Evolutionary conservation across 1,139 yeast genomes (phyloP).

Genomic region (Zygoascus hellenicus): DNA sequence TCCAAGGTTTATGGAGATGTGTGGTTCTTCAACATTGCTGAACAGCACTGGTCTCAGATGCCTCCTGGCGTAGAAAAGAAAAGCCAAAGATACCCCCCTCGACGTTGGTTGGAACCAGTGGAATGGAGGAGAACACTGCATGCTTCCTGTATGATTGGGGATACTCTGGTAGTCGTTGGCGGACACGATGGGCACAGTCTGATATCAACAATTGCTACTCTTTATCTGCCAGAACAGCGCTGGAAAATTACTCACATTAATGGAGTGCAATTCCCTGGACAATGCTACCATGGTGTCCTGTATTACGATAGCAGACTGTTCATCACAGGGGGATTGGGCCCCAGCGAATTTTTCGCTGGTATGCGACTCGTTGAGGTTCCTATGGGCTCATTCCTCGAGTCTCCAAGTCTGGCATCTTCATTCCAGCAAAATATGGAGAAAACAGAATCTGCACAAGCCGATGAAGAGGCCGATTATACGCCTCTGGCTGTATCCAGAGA

Average conservation of each 20-base stretch:
- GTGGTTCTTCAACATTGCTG: slow-evolving; percentile 20
- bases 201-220: slow-evolving; percentile 16
- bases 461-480: too few relatives aligned
- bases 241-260: slow-evolving; percentile 21
- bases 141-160: slow-evolving; percentile 18
- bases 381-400: slow-evolving; percentile 10
- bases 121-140: slow-evolving; percentile 20
- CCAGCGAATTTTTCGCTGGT: slow-evolving; percentile 19
- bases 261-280: slow-evolving; percentile 21
- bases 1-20: slow-evolving; percentile 20
- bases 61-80: slow-evolving; percentile 5
- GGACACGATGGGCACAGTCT: slow-evolving; percentile 24
- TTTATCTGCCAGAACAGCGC: slow-evolving; percentile 16
- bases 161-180: slow-evolving; percentile 20
- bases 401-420: too few relatives aligned
- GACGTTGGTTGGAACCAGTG: neutral
- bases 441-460: too few relatives aligned
- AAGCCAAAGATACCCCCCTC: neutral
- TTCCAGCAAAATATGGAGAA: too few relatives aligned
- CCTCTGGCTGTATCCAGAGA: too few relatives aligned
- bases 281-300: slow-evolving; percentile 22
- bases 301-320: slow-evolving; percentile 20
- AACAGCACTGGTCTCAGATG: slow-evolving; percentile 17
- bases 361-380: slow-evolving; percentile 24
- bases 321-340: slow-evolving; percentile 23